These are phyloP conservation scores for Penicillium sp. DNA, from an alignment of 2,329 filamentous ascomycete genomes.

Conservation along the genomic window DNA sequence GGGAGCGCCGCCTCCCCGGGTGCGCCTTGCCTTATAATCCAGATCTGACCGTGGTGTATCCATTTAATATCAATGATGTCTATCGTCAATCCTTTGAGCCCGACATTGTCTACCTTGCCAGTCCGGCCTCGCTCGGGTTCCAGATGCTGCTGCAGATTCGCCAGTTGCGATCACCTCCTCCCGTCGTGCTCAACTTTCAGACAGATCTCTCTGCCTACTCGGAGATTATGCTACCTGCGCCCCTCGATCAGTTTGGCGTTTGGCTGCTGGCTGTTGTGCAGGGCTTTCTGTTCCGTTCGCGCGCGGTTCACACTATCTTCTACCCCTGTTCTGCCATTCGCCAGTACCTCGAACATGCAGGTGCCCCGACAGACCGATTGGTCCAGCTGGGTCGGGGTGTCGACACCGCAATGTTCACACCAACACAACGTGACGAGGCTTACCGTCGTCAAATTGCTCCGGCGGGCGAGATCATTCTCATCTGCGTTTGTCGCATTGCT, in stretches of 20 bases:
- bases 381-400: conserved; percentile 64
- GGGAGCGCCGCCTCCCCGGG: conserved; percentile 61
- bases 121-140: conserved; percentile 67
- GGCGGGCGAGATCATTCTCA: conserved; percentile 62
- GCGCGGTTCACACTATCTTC: conserved; percentile 64
- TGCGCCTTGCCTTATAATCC: conserved; percentile 70
- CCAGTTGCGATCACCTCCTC: conserved; percentile 56
- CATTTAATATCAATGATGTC: conserved; percentile 62
- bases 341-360: conserved; percentile 58
- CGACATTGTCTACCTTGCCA: conserved; percentile 68
- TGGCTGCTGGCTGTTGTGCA: conserved; percentile 63
- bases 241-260: conserved; percentile 60
- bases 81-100: conserved; percentile 63
- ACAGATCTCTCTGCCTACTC: conserved; percentile 69
- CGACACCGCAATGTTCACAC: conserved; percentile 61
- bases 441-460: conserved; percentile 58
- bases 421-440: conserved; percentile 50
- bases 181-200: conserved; percentile 68
- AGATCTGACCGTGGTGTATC: conserved; percentile 67
- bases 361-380: conserved; percentile 57
- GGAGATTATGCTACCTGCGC: conserved; percentile 64
- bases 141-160: conserved; percentile 68
- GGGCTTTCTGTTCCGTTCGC: conserved; percentile 63
- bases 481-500: conserved; percentile 65
- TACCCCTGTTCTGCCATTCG: conserved; percentile 65